phyloP scores from a whole-genome alignment of 2,329 filamentous ascomycete species.

The Ceratocystiopsis sp. region DNA sequence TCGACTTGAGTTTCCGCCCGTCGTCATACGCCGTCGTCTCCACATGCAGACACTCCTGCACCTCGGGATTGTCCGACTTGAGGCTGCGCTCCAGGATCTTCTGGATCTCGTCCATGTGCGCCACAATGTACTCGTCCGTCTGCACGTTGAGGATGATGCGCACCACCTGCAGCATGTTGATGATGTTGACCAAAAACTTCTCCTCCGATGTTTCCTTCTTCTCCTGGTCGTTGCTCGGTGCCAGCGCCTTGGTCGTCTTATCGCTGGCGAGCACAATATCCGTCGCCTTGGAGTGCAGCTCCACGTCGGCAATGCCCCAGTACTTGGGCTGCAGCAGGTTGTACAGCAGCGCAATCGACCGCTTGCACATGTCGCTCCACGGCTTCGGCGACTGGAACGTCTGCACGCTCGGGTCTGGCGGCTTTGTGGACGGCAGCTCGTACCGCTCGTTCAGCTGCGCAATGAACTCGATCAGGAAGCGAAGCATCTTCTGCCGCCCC shows the following conservation, averaged over 20 bases:
- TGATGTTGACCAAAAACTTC: constrained; percentile 69
- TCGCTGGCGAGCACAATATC: constrained; percentile 74
- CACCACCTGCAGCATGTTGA: constrained; percentile 87
- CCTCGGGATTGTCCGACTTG: constrained; percentile 74
- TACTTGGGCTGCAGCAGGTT: constrained; percentile 74
- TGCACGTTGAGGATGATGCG: constrained; percentile 80
- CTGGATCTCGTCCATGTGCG: constrained; percentile 60
- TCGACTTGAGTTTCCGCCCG: constrained; percentile 53
- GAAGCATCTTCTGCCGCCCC: constrained; percentile 66
- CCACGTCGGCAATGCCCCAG: constrained; percentile 84
- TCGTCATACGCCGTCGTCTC: constrained; percentile 54
- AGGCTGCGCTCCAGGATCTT: constrained; percentile 81
- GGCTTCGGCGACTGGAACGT: constrained; percentile 32
- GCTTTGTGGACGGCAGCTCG: constrained; percentile 53
- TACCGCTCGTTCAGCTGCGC: constrained; percentile 77
- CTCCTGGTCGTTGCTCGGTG: constrained; percentile 30
- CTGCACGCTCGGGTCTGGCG: constrained; percentile 32
- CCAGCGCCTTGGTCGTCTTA: constrained; percentile 45
- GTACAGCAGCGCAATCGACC: constrained; percentile 63
- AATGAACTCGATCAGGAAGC: constrained; percentile 92
- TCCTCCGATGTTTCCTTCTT: constrained; percentile 55
- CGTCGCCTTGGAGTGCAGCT: constrained; percentile 79
- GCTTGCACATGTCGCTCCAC: constrained; percentile 67
- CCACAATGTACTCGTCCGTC: constrained; percentile 76
- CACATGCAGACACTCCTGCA: constrained; percentile 81